Evolutionary conservation across 2,329 filamentous ascomycete genomes (phyloP).

Genomic region (Cladophialophora immunda): DNA sequence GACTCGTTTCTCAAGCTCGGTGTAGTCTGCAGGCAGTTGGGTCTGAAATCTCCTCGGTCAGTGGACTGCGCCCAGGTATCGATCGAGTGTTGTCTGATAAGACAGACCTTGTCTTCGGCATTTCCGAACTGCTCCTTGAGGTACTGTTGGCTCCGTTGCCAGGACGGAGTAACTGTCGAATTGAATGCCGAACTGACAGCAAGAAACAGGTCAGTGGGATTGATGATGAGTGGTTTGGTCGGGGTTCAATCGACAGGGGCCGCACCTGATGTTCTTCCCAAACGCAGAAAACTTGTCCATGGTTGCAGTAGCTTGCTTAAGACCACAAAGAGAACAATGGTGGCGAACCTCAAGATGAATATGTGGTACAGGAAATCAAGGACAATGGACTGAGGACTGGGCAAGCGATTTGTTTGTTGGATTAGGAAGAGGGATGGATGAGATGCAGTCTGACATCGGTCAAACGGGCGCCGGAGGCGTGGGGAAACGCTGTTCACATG

Average conservation of each 20-base stretch:
- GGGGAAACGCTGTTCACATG: constrained; percentile 13
- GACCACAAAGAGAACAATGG: not conserved
- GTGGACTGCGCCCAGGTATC: not conserved
- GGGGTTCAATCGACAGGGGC: constrained; percentile 24
- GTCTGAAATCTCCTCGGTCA: constrained; percentile 65
- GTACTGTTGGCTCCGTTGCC: constrained; percentile 93
- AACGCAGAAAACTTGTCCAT: constrained; percentile 77
- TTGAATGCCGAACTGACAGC: constrained; percentile 64
- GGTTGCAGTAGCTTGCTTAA: constrained; percentile 14
- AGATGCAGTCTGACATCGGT: constrained; percentile 18
- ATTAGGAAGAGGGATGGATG: constrained; percentile 6
- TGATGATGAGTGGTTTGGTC: constrained; percentile 28
- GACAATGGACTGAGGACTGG: not conserved
- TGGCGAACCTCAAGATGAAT: not conserved
- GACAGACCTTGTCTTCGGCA: constrained; percentile 85
- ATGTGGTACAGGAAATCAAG: not conserved
- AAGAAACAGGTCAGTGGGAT: constrained; percentile 42
- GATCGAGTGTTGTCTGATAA: not conserved
- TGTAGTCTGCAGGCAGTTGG: constrained; percentile 94
- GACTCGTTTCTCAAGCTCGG: constrained; percentile 97
- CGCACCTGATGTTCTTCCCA: constrained; percentile 74
- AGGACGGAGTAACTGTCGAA: constrained; percentile 88
- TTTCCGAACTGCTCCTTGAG: constrained; percentile 97
- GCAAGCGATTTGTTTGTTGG: constrained; percentile 1
- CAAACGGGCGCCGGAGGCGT: constrained; percentile 11